Evolutionary conservation across 1,139 yeast genomes (phyloP), one percentile per base, ranked within the genome.

Genomic region (Yamadazyma conglobata): DNA sequence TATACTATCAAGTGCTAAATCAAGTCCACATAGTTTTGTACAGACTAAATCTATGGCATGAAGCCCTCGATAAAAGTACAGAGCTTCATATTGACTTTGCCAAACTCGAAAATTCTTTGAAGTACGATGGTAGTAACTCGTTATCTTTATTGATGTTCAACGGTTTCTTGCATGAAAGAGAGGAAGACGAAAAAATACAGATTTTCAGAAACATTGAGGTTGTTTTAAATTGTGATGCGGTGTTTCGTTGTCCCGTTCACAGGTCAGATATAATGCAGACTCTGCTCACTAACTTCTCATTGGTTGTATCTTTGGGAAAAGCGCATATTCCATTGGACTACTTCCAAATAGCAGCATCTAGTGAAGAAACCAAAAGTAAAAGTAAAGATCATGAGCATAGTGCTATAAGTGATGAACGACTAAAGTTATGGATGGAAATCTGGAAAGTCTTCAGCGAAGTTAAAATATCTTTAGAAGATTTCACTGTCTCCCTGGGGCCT

Each of bases 131-230:
- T 4, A 41, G 42, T 14, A 43, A 51, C 22, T 42, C 47, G 10
- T 33, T 63, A 21, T 40, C 52, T 2, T 22, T 57, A n/a, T 47
- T 59, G 6, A 19, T 58, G 11, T 45, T 59, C 27, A 58, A 62
- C 36, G 68, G 70, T 5, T 50, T 44, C 30, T 36, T 64, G 7
- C 54, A 50, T 26, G 54, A 51, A 9, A 28, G 34, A 3, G 35
- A 43, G 3, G 45, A 46, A 15, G 34, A 39, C 14, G 43, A 45
- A 12, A 38, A 45, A 24, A 40, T 43, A 19, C 55, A 43, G 15
- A 38, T 60, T n/a, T 57, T 60, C 40, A 46, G 67, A 34, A 63
- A 56, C 35, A 36, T 60, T 11, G 70, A 62, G 35, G 34, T 64
- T 13, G 41, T 42, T 6, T 34, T 64, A 11, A 38, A 42, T 12